phyloP scores from a whole-genome alignment of 2,329 filamentous ascomycete species.

The Mycogone perniciosa region DNA sequence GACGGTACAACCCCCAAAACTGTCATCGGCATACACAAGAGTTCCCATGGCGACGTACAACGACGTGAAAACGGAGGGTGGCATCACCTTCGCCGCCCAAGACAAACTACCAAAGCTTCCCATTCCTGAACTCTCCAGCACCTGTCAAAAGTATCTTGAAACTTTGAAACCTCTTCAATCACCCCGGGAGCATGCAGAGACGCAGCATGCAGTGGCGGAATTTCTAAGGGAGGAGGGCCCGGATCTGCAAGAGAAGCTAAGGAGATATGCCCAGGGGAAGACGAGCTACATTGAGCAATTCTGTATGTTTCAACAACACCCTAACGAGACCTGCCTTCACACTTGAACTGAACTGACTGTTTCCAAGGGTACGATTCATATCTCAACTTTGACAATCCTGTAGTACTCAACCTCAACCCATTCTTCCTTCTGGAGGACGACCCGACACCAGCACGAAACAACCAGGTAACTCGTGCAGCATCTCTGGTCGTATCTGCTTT shows the following conservation, averaged over 20 bases:
- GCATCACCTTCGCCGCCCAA: conserved; percentile 84
- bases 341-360: conserved; percentile 10
- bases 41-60: conserved; percentile 48
- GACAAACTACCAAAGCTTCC: conserved; percentile 86
- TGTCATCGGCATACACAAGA: conserved; percentile 31
- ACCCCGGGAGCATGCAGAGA: conserved; percentile 75
- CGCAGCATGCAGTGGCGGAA: conserved; percentile 69
- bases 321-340: background rate
- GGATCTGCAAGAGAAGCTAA: conserved; percentile 79
- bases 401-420: conserved; percentile 93
- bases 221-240: conserved; percentile 79
- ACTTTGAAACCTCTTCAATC: conserved; percentile 77
- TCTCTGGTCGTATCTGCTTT: conserved; percentile 86
- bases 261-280: conserved; percentile 82
- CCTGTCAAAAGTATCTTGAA: conserved; percentile 72
- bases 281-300: conserved; percentile 99
- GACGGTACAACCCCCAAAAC: conserved; percentile 17
- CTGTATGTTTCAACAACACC: conserved; percentile 54
- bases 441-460: conserved; percentile 90
- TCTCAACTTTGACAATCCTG: conserved; percentile 93
- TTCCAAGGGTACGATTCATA: conserved; percentile 92
- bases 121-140: conserved; percentile 78
- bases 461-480: conserved; percentile 90
- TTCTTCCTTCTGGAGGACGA: conserved; percentile 98
- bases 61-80: conserved; percentile 53